Base-by-base conservation (phyloP, 164 flowering plant species). In the Tinospora cordifolia region DNA sequence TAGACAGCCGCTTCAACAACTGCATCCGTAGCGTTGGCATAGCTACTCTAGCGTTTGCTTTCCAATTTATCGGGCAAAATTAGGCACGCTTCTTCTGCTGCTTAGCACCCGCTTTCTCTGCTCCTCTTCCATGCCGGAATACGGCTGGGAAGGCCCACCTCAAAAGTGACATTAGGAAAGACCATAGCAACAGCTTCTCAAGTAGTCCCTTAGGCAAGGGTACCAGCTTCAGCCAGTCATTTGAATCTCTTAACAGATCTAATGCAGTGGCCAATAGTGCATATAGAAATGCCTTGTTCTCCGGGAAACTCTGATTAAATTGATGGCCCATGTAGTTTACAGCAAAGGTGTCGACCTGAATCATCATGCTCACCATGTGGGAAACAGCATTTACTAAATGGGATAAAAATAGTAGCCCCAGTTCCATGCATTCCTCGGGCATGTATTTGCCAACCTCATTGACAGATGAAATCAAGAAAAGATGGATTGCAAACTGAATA, bases 301-400 rank as follows among this genome's bases (percentile, higher is more conserved):
- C 94, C 0, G 86, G 66, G 14, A 94, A 85, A 74, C 98, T 92
- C 76, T 92, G 97, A 80, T 94, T 94, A 74, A 94, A 94, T 0
- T 97, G 98, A 72, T 91, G 97, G 15, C 98, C 98, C 95, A 92
- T 94, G 80, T 94, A 94, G 81, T 94, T 94, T 72, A 92, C 98
- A 3, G 97, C 98, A 76, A 94, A 94, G 0, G 98, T 94, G 0
- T 97, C 98, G 21, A 94, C 97, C 80, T 94, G 98, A 34, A 94
- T 82, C 97, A 94, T 92, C 97, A 94, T 78, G 79, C 74, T 86
- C 49, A 89, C 97, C 97, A 92, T 94, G 88, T 94, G 92, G 4
- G 97, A 94, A n/a, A 94, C 97, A 0, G 98, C 92, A 73, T 94
- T 92, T 65, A 94, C 98, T 68, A 94, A 77, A 67, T 94, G 1